Conservation (phyloP, 306 rosid genomes). For the Cucurbita moschata region DNA sequence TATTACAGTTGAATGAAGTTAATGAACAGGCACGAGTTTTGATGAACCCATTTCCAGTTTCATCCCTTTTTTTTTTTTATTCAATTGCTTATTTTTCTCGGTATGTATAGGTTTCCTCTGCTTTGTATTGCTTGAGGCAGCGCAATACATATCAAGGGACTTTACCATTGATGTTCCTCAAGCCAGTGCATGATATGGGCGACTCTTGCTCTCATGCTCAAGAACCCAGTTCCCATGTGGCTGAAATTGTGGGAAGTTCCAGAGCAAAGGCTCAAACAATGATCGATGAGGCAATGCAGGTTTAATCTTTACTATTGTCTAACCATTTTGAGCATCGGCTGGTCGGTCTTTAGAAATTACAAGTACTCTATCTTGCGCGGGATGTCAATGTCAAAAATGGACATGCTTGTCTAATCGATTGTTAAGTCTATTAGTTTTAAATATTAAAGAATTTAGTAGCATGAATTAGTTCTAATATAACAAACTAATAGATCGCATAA, state of each 20-base stretch:
- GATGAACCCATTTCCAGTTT: conserved; percentile 8
- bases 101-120: conserved; percentile 62
- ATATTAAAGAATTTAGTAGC: neutral
- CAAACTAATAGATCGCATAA: neutral
- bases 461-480: neutral
- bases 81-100: conserved; percentile 8
- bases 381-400: neutral
- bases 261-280: conserved; percentile 49
- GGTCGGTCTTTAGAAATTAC: neutral
- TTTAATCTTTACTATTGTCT: conserved; percentile 14
- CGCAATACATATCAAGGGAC: conserved; percentile 67
- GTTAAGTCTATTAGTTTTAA: neutral
- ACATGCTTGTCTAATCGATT: neutral
- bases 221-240: conserved; percentile 48
- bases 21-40: conserved; percentile 57
- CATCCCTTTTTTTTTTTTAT: conserved; percentile 3
- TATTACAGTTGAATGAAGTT: conserved; percentile 62
- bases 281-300: conserved; percentile 75
- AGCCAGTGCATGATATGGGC: conserved; percentile 31
- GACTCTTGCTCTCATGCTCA: conserved; percentile 48
- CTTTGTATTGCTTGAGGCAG: conserved; percentile 69
- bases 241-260: conserved; percentile 79
- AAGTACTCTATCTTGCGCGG: neutral
- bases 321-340: neutral
- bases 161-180: conserved; percentile 29